Conservation (phyloP, 129 eudicot genomes). For the Heracleum sosnowskyi region DNA sequence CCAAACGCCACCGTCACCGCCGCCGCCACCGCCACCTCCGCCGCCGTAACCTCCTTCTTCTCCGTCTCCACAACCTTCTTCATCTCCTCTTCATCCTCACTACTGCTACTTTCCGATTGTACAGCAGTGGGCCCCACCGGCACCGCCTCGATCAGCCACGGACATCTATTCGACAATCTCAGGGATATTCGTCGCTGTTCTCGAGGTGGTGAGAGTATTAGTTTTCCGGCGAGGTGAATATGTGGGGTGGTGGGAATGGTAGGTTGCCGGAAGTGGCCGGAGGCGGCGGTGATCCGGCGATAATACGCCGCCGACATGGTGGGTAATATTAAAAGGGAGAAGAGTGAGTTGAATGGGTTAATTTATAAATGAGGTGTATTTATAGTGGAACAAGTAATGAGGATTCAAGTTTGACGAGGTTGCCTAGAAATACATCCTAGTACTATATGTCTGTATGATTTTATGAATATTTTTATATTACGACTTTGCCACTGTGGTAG, state of each 20-base stretch:
- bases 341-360: no score
- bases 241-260: not conserved
- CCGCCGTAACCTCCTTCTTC: constrained; percentile 8
- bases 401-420: no score
- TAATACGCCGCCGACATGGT: constrained; percentile 14
- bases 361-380: no score
- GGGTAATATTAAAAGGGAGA: not conserved
- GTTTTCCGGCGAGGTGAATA: not conserved
- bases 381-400: no score
- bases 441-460: no score
- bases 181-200: not conserved
- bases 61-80: not conserved
- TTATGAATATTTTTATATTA: no score
- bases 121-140: not conserved
- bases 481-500: no score
- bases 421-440: no score
- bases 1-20: constrained; percentile 77
- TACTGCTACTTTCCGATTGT: constrained; percentile 13
- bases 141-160: constrained; percentile 11
- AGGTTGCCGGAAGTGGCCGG: not conserved
- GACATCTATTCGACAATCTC: not conserved
- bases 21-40: constrained; percentile 60
- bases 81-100: not conserved
- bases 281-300: constrained; percentile 14
- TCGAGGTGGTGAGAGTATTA: not conserved